Conservation (phyloP, 2,329 filamentous ascomycete species). For the Diplodia intermedia region DNA sequence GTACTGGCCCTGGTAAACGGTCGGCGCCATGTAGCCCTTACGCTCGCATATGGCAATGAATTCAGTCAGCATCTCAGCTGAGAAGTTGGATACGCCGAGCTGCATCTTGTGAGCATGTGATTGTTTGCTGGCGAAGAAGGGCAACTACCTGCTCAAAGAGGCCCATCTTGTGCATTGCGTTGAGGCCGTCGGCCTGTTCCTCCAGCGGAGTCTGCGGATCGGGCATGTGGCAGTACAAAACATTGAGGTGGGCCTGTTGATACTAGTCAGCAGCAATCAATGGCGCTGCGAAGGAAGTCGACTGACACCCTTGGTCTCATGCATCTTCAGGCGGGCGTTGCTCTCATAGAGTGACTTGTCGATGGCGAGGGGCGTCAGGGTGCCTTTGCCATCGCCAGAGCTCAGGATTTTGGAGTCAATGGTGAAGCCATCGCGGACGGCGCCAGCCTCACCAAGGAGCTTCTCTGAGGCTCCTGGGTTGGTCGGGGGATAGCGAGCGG, state of each 20-base stretch:
- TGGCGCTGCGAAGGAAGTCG: neutral
- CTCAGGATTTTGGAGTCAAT: neutral
- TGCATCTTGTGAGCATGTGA: neutral
- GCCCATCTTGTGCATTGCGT: neutral
- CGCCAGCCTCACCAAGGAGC: conserved; percentile 1
- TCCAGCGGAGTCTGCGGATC: neutral
- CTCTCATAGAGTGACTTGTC: neutral
- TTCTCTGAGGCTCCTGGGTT: neutral
- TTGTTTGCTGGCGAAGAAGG: neutral
- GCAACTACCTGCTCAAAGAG: neutral
- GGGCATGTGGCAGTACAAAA: neutral
- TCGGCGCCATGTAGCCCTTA: conserved; percentile 42
- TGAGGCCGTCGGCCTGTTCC: neutral
- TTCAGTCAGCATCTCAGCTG: conserved; percentile 40
- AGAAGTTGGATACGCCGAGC: conserved; percentile 47
- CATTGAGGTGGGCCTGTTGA: neutral
- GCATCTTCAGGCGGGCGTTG: neutral
- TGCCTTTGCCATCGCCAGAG: neutral
- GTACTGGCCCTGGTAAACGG: conserved; percentile 47
- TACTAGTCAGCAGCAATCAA: neutral
- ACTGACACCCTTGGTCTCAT: neutral
- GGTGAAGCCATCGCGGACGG: neutral
- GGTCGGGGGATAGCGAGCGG: neutral
- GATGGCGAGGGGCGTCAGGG: neutral
- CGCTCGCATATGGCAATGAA: conserved; percentile 42